Conservation (phyloP, 225 moss, liverwort and hornwort genomes). For the Anthoceros angustus region DNA sequence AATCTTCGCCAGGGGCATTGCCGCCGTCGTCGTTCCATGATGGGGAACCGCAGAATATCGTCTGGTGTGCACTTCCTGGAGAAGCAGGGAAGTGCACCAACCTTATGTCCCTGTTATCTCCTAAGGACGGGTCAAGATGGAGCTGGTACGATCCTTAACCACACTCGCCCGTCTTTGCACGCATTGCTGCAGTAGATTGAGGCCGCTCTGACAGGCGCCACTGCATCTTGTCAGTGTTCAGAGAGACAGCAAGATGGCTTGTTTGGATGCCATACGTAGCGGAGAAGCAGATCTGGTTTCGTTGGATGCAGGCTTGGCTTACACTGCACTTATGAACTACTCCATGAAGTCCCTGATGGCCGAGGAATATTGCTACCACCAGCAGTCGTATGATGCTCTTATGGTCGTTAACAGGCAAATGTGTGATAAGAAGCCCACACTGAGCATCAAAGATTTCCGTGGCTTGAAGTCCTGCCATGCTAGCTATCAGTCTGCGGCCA, state of each 20-base stretch:
- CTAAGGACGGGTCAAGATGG: background rate
- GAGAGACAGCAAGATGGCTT: conserved; percentile 14
- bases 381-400: conserved; percentile 18
- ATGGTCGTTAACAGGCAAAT: conserved; percentile 21
- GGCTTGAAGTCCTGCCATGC: conserved; percentile 21
- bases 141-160: background rate
- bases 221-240: conserved; percentile 9
- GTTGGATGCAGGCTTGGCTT: conserved; percentile 23
- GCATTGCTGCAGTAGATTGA: background rate
- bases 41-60: background rate
- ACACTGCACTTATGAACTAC: conserved; percentile 16
- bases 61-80: background rate
- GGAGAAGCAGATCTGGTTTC: conserved; percentile 21
- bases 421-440: conserved; percentile 19
- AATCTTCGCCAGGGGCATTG: background rate
- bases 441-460: conserved; percentile 15
- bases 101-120: background rate
- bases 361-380: conserved; percentile 23
- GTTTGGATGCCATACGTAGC: conserved; percentile 16
- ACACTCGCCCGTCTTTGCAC: background rate
- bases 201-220: background rate
- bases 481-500: conserved; percentile 18
- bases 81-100: background rate
- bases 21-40: background rate
- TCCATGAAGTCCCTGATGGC: conserved; percentile 25